Evolutionary conservation across 805 yeast genomes (phyloP).

Genomic region (Saccharomyces eubayanus): DNA sequence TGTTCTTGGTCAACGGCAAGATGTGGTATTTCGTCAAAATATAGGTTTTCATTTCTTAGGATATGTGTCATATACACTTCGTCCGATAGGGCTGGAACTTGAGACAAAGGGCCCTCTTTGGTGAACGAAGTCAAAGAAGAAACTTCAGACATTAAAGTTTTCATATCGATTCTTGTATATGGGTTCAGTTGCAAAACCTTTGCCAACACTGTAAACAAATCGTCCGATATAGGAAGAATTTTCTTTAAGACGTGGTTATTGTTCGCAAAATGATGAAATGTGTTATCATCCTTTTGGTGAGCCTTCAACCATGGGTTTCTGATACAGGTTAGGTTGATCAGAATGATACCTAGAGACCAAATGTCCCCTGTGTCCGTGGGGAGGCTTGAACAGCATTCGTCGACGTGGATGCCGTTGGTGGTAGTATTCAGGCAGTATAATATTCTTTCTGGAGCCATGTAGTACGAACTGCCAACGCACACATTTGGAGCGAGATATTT

Average conservation of each 20-base stretch:
- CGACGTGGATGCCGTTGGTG: constrained; percentile 21
- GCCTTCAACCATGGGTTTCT: constrained; percentile 91
- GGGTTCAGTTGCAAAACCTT: constrained; percentile 30
- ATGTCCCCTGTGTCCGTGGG: constrained; percentile 76
- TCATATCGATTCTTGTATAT: constrained; percentile 24
- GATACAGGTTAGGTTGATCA: constrained; percentile 72
- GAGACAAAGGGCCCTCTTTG: constrained; percentile 20
- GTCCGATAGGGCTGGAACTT: constrained; percentile 14
- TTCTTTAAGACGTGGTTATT: constrained; percentile 48
- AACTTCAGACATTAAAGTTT: constrained; percentile 17
- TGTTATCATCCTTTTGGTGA: constrained; percentile 46
- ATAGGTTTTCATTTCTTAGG: constrained; percentile 11
- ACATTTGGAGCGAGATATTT: constrained; percentile 53
- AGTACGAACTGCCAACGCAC: constrained; percentile 81
- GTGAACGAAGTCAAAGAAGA: constrained; percentile 22
- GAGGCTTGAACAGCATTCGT: constrained; percentile 10
- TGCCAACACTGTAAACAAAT: constrained; percentile 45
- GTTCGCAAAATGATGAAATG: constrained; percentile 56
- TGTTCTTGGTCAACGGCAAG: not conserved
- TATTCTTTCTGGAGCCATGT: constrained; percentile 86
- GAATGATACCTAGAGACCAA: constrained; percentile 78
- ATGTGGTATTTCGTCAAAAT: not conserved
- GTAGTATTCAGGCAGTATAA: constrained; percentile 10
- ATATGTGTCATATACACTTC: constrained; percentile 13
- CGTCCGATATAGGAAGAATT: constrained; percentile 65